A percentile compares a stretch with the other conserved stretches of the same genome.
Conservation (phyloP, 1,139 yeast genomes). For the Magnusiomyces ingens region DNA sequence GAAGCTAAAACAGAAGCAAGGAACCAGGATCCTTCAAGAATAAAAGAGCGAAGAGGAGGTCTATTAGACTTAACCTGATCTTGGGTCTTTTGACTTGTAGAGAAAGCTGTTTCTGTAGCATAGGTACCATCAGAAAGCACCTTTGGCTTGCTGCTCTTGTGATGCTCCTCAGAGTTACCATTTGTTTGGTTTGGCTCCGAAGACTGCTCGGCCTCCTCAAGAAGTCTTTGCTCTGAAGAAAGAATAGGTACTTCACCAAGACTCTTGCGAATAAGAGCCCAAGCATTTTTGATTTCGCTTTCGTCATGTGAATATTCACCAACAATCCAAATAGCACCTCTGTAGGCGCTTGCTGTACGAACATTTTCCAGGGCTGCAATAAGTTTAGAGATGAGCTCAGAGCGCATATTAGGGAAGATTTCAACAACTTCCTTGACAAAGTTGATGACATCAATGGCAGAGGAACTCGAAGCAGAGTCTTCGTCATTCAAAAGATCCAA, state of each 20-base stretch:
- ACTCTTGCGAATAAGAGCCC: constrained; percentile 79
- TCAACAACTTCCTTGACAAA: constrained; percentile 93
- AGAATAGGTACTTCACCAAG: constrained; percentile 90
- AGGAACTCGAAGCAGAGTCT: constrained; percentile 47
- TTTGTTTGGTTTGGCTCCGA: constrained; percentile 24
- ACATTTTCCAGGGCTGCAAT: constrained; percentile 57
- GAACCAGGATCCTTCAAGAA: constrained; percentile 84
- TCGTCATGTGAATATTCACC: constrained; percentile 85
- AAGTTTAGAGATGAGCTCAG: constrained; percentile 58
- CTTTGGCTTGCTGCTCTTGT: constrained; percentile 54
- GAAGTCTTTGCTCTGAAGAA: constrained; percentile 55
- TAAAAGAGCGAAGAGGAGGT: constrained; percentile 75
- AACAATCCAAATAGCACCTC: constrained; percentile 92
- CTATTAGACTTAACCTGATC: constrained; percentile 34
- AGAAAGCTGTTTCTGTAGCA: constrained; percentile 89
- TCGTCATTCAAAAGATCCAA: constrained; percentile 82
- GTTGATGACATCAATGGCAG: constrained; percentile 84
- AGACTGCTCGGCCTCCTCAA: constrained; percentile 34
- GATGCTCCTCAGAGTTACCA: constrained; percentile 33
- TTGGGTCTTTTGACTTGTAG: constrained; percentile 36
- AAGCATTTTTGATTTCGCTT: constrained; percentile 68
- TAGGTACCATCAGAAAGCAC: constrained; percentile 97
- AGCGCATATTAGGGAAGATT: constrained; percentile 76
- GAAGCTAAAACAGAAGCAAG: constrained; percentile 84
- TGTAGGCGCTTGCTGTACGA: constrained; percentile 82